These are phyloP conservation scores for Saprolegnia parasitica DNA, from an alignment of 352 stramenopile species.

Conservation along the genomic window DNA sequence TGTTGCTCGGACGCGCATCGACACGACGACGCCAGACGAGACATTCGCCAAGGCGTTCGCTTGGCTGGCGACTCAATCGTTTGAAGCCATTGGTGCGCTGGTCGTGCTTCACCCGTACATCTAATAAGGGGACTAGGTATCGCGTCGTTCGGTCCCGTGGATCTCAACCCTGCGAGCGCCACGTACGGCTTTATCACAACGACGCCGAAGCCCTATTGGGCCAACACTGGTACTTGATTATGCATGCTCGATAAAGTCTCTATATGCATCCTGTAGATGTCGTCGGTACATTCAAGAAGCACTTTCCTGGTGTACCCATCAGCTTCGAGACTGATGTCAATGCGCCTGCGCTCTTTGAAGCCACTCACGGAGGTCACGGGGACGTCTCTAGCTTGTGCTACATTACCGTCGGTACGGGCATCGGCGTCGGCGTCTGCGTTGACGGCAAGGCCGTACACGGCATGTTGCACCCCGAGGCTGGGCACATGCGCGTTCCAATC, in stretches of 20 bases:
- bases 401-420: conserved; percentile 94
- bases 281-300: conserved; percentile 64
- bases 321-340: conserved; percentile 98
- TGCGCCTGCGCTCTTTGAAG: conserved; percentile 93
- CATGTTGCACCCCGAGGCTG: conserved; percentile 93
- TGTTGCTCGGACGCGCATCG: conserved; percentile 68
- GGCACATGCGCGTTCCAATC: conserved; percentile 70
- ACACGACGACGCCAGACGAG: conserved; percentile 80
- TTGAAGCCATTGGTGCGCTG: conserved; percentile 63
- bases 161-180: conserved; percentile 68
- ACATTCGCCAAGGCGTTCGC: conserved; percentile 70
- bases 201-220: conserved; percentile 93
- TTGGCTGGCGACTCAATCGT: conserved; percentile 81
- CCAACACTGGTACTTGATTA: conserved; percentile 50
- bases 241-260: conserved; percentile 34
- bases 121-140: conserved; percentile 58
- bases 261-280: conserved; percentile 39
- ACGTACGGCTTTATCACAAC: conserved; percentile 94
- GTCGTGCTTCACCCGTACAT: conserved; percentile 27
- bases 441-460: conserved; percentile 90
- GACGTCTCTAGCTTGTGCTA: conserved; percentile 84
- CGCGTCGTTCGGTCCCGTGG: conserved; percentile 92
- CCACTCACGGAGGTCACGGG: conserved; percentile 70
- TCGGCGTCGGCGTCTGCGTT: conserved; percentile 93
- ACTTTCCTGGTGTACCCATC: conserved; percentile 67